These are phyloP conservation scores for Pseudonectria foliicola DNA, from an alignment of 2,329 filamentous ascomycete genomes.

Conservation along the genomic window DNA sequence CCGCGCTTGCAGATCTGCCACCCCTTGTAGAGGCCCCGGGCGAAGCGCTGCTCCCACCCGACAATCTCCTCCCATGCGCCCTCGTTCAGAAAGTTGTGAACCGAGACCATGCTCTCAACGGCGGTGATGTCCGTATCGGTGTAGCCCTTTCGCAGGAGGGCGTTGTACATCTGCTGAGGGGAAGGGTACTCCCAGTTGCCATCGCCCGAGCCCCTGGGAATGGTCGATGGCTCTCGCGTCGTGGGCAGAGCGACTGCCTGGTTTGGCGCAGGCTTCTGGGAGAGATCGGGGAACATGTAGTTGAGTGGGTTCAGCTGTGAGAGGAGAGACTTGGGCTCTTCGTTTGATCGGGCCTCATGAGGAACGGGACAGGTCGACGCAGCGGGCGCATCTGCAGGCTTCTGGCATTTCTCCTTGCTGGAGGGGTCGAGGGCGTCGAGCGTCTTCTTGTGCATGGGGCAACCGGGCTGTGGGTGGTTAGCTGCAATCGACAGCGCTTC, in stretches of 20 bases:
- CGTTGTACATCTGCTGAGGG: slow-evolving; percentile 99
- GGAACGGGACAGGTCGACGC: slow-evolving; percentile 40
- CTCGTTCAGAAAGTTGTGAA: slow-evolving; percentile 98
- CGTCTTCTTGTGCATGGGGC: slow-evolving; percentile 52
- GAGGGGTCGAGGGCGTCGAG: slow-evolving; percentile 22
- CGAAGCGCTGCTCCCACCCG: slow-evolving; percentile 85
- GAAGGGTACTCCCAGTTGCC: slow-evolving; percentile 97
- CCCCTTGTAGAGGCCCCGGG: slow-evolving; percentile 61
- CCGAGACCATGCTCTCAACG: slow-evolving; percentile 93
- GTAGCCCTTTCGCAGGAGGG: slow-evolving; percentile 90
- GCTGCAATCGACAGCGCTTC: slow-evolving; percentile 2
- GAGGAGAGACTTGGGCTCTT: slow-evolving; percentile 39
- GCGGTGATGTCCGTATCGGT: slow-evolving; percentile 89
- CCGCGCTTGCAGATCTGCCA: slow-evolving; percentile 70
- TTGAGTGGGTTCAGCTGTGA: slow-evolving; percentile 66
- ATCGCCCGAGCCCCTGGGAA: slow-evolving; percentile 73
- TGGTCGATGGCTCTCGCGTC: slow-evolving; percentile 76
- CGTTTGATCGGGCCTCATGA: slow-evolving; percentile 26
- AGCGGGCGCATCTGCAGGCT: slow-evolving; percentile 17
- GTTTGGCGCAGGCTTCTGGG: slow-evolving; percentile 66
- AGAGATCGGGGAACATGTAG: slow-evolving; percentile 88
- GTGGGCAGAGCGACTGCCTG: slow-evolving; percentile 72
- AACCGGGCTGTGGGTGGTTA: slow-evolving; percentile 37
- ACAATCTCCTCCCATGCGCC: slow-evolving; percentile 95
- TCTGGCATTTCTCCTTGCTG: slow-evolving; percentile 25